Evolutionary conservation across 2,329 filamentous ascomycete species (phyloP), one percentile per base, ranked within the genome.

Genomic region (Byssochlamys sp.): DNA sequence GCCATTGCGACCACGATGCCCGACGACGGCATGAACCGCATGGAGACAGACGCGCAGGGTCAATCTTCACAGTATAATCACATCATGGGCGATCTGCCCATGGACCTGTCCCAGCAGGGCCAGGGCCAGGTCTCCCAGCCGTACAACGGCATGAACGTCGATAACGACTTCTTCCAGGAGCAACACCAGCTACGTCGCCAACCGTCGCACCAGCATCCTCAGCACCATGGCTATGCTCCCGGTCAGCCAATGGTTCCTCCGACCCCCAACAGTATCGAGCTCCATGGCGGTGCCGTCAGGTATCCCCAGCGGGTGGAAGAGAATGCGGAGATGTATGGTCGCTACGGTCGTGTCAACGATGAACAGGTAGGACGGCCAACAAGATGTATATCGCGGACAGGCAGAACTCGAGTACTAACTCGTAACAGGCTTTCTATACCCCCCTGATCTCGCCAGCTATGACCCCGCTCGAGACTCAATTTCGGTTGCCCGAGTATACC

Each of bases 391-490:
- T n/a, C 35, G 4, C 4, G 2, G 35, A n/a, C 3, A 2, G 35
- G 14, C 14, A n/a, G 4, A n/a, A 39, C 35, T n/a, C 12, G 14
- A 2, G 19, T 45, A 19, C n/a, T 45, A 45, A 45, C n/a, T n/a
- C 39, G 39, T 1, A 9, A 45, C 60, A 79, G 77, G 72, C 75
- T 54, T 70, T 77, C 11, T 80, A 78, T 63, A 80, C 77, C 7
- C 77, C 77, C 24, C 70, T 79, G 45, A 71, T 80, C 28, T 80
- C 77, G 53, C 77, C 77, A 10, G 77, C 77, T 26, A 78, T 79
- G 71, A 79, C 77, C 6, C 77, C 77, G 2, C 65, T 79, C 58
- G 77, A 79, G 60, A 71, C 71, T 31, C 74, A 77, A 62, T 77
- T 78, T 56, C 71, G 73, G 55, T 68, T 78, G 48, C 73, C 75